These are phyloP conservation scores for Septoria linicola DNA, from an alignment of 2,329 filamentous ascomycete genomes.

Conservation along the genomic window DNA sequence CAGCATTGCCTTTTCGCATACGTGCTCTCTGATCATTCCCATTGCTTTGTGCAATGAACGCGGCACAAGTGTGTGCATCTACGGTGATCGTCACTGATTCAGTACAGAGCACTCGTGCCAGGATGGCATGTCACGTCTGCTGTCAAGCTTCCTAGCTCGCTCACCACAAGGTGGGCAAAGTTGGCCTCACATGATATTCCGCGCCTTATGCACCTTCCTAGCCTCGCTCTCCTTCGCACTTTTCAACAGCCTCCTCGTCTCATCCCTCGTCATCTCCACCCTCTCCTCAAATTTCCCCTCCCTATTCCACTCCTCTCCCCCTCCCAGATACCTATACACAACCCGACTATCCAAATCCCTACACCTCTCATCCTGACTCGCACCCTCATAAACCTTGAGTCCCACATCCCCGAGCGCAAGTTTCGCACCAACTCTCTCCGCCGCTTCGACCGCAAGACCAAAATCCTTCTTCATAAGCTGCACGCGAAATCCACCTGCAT, in stretches of 20 bases:
- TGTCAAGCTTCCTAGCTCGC: too few species aligned
- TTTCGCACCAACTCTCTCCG: conserved; percentile 52
- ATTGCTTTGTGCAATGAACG: too few species aligned
- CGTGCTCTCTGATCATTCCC: too few species aligned
- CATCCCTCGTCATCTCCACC: conserved; percentile 33
- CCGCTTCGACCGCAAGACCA: conserved; percentile 55
- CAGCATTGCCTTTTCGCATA: too few species aligned
- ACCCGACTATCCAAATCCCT: conserved; percentile 58
- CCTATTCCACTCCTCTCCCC: conserved; percentile 51
- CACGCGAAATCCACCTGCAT: conserved; percentile 58
- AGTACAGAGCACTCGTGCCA: too few species aligned
- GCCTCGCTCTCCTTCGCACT: conserved; percentile 26
- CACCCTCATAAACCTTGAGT: conserved; percentile 53
- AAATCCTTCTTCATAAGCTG: conserved; percentile 63
- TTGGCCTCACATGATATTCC: conserved; percentile 12
- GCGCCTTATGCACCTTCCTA: conserved; percentile 3
- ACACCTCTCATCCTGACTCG: conserved; percentile 53
- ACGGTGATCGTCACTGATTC: too few species aligned
- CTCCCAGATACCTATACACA: conserved; percentile 57
- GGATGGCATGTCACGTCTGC: too few species aligned
- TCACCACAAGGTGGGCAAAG: too few species aligned
- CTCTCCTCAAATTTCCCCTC: conserved; percentile 29
- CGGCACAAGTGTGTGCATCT: too few species aligned
- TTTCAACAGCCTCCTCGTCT: conserved; percentile 30
- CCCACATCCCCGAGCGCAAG: conserved; percentile 53